These are phyloP conservation scores for Clavispora phyllophila DNA, from an alignment of 805 yeast genomes.

Conservation along the genomic window DNA sequence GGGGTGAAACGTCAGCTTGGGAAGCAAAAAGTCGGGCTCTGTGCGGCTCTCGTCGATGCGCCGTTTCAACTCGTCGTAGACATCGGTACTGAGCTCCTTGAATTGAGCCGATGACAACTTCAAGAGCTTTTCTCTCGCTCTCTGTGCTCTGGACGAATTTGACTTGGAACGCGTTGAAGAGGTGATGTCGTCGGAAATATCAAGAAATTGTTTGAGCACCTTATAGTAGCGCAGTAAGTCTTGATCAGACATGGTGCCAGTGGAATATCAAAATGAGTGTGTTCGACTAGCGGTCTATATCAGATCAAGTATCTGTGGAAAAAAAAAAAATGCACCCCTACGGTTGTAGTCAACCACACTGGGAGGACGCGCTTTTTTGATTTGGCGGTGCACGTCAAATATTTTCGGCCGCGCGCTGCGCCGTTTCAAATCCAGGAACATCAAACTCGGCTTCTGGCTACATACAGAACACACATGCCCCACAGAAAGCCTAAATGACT, in stretches of 20 bases:
- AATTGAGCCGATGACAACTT: constrained; percentile 81
- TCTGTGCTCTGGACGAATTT: constrained; percentile 58
- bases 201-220: constrained; percentile 47
- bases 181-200: constrained; percentile 41
- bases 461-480: neutral
- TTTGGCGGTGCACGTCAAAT: constrained; percentile 1
- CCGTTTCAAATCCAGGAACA: neutral
- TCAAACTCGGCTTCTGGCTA: neutral
- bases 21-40: constrained; percentile 60
- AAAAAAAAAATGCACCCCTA: neutral
- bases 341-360: neutral
- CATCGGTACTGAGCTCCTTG: constrained; percentile 87
- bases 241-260: constrained; percentile 11
- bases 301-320: neutral
- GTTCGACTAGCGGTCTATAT: neutral
- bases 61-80: constrained; percentile 85
- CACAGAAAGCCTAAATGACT: too few species aligned
- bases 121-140: constrained; percentile 80
- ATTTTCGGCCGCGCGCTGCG: neutral
- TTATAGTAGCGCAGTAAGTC: constrained; percentile 42
- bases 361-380: constrained; percentile 1
- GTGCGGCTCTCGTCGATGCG: constrained; percentile 58
- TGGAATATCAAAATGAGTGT: neutral
- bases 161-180: constrained; percentile 32
- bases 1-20: constrained; percentile 75